Conservation (phyloP, 2,329 filamentous ascomycete species). For the Talaromyces funiculosus region DNA sequence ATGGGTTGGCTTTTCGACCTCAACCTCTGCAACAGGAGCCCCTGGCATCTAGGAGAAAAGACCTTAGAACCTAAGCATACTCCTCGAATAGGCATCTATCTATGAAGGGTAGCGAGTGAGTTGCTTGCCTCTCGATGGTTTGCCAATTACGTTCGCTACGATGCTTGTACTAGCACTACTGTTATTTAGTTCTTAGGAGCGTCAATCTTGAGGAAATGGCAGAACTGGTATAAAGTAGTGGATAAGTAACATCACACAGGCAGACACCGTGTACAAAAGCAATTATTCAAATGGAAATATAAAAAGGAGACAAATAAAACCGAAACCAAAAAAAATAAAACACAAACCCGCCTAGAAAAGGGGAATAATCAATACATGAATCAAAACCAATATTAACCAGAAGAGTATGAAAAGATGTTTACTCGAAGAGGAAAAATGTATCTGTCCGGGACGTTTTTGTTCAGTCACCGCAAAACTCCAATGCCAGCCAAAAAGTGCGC, state of each 20-base stretch:
- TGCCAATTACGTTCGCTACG: neutral
- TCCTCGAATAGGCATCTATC: neutral
- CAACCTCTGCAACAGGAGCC: neutral
- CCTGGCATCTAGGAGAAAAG: neutral
- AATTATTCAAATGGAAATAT: slow-evolving; percentile 5
- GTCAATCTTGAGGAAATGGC: neutral
- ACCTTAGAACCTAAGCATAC: no score
- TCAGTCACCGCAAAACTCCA: slow-evolving; percentile 2
- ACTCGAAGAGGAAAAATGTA: slow-evolving; percentile 13
- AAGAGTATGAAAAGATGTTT: slow-evolving; percentile 18
- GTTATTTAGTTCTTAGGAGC: no score
- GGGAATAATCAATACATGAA: slow-evolving; percentile 18
- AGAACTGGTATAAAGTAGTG: slow-evolving; percentile 1
- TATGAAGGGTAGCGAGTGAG: neutral
- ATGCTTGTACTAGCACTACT: neutral
- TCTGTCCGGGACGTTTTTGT: neutral
- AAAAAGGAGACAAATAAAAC: neutral
- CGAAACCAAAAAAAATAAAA: neutral
- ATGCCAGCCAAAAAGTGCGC: slow-evolving; percentile 4
- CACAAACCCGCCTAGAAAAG: neutral
- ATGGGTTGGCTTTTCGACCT: neutral
- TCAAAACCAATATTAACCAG: slow-evolving; percentile 19
- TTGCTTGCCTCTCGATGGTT: neutral
- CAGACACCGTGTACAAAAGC: slow-evolving; percentile 2
- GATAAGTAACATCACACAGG: neutral